Evolutionary conservation across 1,284 basidiomycete species (phyloP).

Genomic region (Fomitopsis pinicola): DNA sequence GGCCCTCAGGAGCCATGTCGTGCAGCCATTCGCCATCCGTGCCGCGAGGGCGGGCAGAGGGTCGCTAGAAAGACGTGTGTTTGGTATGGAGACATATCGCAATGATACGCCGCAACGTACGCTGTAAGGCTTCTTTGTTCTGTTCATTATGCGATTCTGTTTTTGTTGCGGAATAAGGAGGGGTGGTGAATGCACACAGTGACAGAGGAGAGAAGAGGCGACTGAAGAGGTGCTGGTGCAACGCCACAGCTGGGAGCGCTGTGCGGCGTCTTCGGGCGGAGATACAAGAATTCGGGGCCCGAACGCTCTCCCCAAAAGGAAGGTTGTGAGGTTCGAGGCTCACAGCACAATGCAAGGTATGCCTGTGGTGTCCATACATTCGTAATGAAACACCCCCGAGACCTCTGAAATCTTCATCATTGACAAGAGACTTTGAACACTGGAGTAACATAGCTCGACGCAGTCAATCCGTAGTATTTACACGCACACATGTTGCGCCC

Average conservation of each 20-base stretch:
- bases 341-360: no score
- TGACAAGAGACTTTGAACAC: no score
- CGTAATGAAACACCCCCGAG: no score
- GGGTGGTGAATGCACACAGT: neutral
- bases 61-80: conserved; percentile 32
- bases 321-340: neutral
- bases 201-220: neutral
- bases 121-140: conserved; percentile 44
- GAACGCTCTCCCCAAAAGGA: neutral
- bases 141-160: conserved; percentile 8
- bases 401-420: no score
- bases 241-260: neutral
- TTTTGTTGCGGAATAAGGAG: neutral
- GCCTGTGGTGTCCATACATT: no score
- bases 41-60: conserved; percentile 38
- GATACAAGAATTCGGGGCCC: neutral
- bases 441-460: no score
- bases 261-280: neutral
- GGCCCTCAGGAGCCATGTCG: conserved; percentile 50
- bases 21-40: conserved; percentile 67
- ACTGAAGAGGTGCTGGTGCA: neutral
- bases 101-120: conserved; percentile 27
- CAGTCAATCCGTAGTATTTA: no score
- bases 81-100: neutral
- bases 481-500: no score